phyloP scores from a whole-genome alignment of 495 filamentous ascomycete genomes.

The Acidiella bohemica region DNA sequence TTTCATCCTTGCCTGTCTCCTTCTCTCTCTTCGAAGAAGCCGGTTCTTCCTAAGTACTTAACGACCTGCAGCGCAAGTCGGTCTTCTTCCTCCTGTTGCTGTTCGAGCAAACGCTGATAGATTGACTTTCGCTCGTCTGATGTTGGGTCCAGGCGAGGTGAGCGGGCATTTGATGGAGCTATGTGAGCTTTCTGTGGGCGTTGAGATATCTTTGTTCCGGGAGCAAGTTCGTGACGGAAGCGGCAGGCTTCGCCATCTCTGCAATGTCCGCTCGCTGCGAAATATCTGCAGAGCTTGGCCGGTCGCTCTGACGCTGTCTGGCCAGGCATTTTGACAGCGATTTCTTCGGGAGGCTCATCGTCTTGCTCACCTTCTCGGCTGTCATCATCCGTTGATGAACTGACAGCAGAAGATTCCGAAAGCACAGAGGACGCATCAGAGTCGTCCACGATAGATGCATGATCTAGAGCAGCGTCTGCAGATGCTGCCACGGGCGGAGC shows the following conservation, averaged over 20 bases:
- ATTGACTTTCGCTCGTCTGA: slow-evolving; percentile 10
- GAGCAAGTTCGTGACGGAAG: slow-evolving; percentile 11
- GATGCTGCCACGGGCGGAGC: no score
- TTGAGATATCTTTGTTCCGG: neutral
- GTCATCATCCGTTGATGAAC: neutral
- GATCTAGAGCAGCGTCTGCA: no score
- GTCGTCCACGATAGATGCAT: no score
- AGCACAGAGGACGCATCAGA: slow-evolving; percentile 3
- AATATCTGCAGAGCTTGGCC: slow-evolving; percentile 13
- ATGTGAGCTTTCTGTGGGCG: neutral
- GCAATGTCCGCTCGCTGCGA: slow-evolving; percentile 14
- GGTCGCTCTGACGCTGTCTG: neutral
- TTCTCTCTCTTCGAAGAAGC: no score
- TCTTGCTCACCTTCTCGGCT: slow-evolving; percentile 6
- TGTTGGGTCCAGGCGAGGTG: neutral
- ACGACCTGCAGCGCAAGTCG: slow-evolving; percentile 25
- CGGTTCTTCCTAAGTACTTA: slow-evolving; percentile 26
- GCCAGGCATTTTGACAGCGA: slow-evolving; percentile 1
- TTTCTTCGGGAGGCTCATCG: slow-evolving; percentile 14
- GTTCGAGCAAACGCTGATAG: slow-evolving; percentile 20
- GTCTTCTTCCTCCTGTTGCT: slow-evolving; percentile 24
- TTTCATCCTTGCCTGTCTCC: no score
- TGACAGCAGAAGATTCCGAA: slow-evolving; percentile 10
- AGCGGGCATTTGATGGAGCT: neutral
- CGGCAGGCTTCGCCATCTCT: slow-evolving; percentile 13